Evolutionary conservation across 306 rosid species (phyloP).

Genomic region (Gillenia trifoliata): DNA sequence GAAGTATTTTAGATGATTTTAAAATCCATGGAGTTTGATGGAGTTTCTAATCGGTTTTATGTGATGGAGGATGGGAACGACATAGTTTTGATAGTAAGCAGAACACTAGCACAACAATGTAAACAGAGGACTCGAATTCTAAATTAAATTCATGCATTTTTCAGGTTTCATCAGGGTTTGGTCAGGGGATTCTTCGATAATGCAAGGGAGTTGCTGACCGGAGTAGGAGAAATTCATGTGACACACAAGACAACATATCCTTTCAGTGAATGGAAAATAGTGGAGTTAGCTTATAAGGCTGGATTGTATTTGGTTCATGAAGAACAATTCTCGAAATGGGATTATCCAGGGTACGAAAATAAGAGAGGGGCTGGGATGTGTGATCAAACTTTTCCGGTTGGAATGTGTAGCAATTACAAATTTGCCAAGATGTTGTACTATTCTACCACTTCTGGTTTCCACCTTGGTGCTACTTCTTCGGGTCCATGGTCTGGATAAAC

Average conservation of each 20-base stretch:
- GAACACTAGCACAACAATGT: not conserved
- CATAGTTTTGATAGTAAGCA: not conserved
- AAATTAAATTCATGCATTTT: not conserved
- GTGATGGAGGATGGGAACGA: not conserved
- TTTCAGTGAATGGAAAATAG: conserved; percentile 28
- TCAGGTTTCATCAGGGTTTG: conserved; percentile 29
- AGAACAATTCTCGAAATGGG: not conserved
- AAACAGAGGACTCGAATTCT: not conserved
- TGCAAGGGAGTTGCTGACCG: conserved; percentile 9
- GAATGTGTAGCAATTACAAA: conserved; percentile 25
- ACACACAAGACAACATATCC: conserved; percentile 41
- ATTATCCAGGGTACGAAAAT: conserved; percentile 26
- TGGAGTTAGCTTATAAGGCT: not conserved
- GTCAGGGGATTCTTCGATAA: conserved; percentile 26
- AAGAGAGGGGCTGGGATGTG: conserved; percentile 28
- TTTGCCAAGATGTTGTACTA: not conserved
- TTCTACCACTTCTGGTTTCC: not conserved
- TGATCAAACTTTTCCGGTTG: conserved; percentile 19
- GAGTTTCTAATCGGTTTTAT: too few species aligned
- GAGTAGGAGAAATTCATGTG: conserved; percentile 35
- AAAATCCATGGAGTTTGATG: too few species aligned
- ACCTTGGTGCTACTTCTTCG: not conserved
- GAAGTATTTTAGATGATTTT: too few species aligned
- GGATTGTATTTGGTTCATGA: not conserved
- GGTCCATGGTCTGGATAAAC: not conserved